A percentile compares a stretch with the other conserved stretches of the same genome.
phyloP scores from a whole-genome alignment of 164 flowering plant genomes.

The Aristolochia contorta region DNA sequence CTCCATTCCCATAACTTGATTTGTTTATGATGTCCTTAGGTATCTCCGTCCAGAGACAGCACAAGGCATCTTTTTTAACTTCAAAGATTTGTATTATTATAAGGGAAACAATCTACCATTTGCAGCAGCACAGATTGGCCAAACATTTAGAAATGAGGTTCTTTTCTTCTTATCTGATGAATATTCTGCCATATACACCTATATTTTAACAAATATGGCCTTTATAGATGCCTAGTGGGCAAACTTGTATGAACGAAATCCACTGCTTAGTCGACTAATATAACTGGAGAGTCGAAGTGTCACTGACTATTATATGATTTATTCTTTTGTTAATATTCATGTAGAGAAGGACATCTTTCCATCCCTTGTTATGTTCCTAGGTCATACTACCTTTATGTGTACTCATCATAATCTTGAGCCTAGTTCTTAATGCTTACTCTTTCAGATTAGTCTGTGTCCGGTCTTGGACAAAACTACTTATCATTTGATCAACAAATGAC shows the following conservation, averaged over 20 bases:
- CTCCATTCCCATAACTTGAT: neutral
- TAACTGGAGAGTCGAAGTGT: no score
- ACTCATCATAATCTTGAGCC: no score
- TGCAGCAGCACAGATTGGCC: conserved; percentile 99
- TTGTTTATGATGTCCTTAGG: conserved; percentile 28
- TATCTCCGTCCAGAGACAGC: conserved; percentile 99
- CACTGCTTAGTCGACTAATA: no score
- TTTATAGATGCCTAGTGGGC: no score
- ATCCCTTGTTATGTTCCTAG: no score
- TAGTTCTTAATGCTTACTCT: neutral
- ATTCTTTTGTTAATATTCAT: no score
- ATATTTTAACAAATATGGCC: no score
- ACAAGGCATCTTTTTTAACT: conserved; percentile 96
- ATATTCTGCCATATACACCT: no score
- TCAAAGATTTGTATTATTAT: conserved; percentile 85
- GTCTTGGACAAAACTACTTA: conserved; percentile 88
- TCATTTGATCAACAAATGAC: conserved; percentile 85
- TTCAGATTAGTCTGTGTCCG: conserved; percentile 90
- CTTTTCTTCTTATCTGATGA: neutral
- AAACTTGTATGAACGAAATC: no score
- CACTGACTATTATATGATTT: no score
- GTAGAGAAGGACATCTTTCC: no score
- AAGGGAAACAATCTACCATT: conserved; percentile 97
- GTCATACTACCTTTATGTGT: no score
- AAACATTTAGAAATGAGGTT: conserved; percentile 99